Evolutionary conservation across 1,284 basidiomycete genomes (phyloP).

Genomic region (Malassezia dermatis): DNA sequence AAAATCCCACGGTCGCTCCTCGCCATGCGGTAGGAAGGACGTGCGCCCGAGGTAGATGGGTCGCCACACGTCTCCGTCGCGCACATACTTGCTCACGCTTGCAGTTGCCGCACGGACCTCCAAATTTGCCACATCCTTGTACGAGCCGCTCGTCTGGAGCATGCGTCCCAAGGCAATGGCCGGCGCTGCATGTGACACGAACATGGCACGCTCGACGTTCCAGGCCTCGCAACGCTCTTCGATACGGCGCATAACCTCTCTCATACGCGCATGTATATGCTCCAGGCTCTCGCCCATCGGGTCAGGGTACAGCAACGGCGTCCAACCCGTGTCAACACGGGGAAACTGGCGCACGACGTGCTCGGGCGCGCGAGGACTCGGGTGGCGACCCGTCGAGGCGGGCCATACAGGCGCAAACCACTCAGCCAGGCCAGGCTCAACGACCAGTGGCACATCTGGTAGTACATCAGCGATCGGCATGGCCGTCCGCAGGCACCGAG

Average conservation of each 20-base stretch:
- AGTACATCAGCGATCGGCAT: constrained; percentile 58
- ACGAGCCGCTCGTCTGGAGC: constrained; percentile 53
- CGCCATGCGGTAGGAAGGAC: constrained; percentile 51
- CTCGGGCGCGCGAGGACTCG: constrained; percentile 36
- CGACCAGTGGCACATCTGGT: constrained; percentile 55
- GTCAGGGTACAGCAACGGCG: constrained; percentile 59
- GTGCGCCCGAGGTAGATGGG: constrained; percentile 33
- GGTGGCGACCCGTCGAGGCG: constrained; percentile 51
- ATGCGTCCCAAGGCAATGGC: constrained; percentile 60
- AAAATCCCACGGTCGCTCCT: constrained; percentile 63
- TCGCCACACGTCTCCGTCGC: constrained; percentile 17
- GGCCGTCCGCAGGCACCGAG: constrained; percentile 72
- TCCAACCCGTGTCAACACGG: constrained; percentile 52
- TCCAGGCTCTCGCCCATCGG: constrained; percentile 62
- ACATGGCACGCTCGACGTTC: constrained; percentile 54
- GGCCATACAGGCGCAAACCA: constrained; percentile 67
- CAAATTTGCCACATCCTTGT: constrained; percentile 42
- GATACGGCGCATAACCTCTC: constrained; percentile 52
- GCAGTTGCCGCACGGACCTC: constrained; percentile 38
- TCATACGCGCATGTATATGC: constrained; percentile 58
- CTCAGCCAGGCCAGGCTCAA: constrained; percentile 68
- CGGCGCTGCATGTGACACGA: constrained; percentile 71
- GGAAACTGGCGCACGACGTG: constrained; percentile 62
- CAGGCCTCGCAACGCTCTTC: constrained; percentile 21
- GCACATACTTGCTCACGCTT: constrained; percentile 31